phyloP scores from a whole-genome alignment of 1,284 basidiomycete species.

The Rhizoctonia solani region DNA sequence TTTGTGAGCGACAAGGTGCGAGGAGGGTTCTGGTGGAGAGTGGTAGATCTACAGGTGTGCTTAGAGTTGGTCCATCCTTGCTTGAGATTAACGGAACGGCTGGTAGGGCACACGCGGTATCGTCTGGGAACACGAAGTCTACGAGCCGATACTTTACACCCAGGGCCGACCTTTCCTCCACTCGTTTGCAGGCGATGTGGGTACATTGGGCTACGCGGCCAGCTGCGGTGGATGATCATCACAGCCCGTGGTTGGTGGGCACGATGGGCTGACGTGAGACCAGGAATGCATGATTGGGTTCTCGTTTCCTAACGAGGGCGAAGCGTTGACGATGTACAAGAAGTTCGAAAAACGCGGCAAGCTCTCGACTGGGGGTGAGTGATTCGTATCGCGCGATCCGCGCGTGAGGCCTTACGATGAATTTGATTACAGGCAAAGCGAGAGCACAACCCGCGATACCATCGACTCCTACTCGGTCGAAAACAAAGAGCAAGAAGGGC shows the following conservation, averaged over 20 bases:
- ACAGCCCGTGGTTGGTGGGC: background rate
- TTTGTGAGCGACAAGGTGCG: constrained; percentile 67
- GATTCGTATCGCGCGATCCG: constrained; percentile 17
- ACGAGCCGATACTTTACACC: constrained; percentile 81
- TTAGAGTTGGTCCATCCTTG: background rate
- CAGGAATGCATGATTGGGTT: constrained; percentile 89
- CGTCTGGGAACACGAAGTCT: constrained; percentile 94
- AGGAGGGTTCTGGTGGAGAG: constrained; percentile 65
- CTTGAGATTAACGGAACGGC: background rate
- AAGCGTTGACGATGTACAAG: constrained; percentile 88
- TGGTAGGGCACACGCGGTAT: constrained; percentile 75
- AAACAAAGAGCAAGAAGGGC: constrained; percentile 65
- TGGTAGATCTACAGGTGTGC: constrained; percentile 71
- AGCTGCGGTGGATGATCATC: background rate
- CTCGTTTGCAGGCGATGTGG: constrained; percentile 89
- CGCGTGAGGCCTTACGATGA: constrained; percentile 4
- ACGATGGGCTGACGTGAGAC: background rate
- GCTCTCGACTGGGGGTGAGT: constrained; percentile 56
- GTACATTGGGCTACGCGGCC: constrained; percentile 46
- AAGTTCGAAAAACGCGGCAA: constrained; percentile 76
- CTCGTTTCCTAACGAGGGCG: constrained; percentile 86
- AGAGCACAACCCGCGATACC: constrained; percentile 41
- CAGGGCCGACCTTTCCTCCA: constrained; percentile 93
- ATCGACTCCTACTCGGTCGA: constrained; percentile 60
- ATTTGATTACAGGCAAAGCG: constrained; percentile 46